Base-by-base conservation (phyloP, 768 basidiomycete species). In the Psilocybe tampanensis region DNA sequence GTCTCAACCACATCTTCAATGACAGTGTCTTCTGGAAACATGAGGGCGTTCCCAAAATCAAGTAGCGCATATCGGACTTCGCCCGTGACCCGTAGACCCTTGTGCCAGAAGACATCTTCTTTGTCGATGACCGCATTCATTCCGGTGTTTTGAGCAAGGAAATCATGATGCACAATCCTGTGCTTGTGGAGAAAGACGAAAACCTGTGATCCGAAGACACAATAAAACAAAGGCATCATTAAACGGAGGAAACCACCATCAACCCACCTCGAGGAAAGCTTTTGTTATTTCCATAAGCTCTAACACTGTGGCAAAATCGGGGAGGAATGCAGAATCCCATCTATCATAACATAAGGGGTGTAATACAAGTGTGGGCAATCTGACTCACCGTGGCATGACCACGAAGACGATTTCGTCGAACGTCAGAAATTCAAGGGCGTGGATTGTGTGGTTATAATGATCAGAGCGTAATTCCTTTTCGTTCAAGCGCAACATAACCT, bases 391-490 rank as follows among this genome's bases (percentile, higher is more conserved):
- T 13, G 66, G 66, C 63, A 62, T 64, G 13, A 67, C 60, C 1
- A 56, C 59, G 41, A 64, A 67, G 0, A 58, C 47, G 8, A 61
- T 24, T 18, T 51, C 49, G 23, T 61, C 60, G n/a, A 60, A 61
- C 11, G 29, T 44, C 2, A 64, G 8, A n/a, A 52, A 66, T 2
- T 64, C 64, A 2, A 68, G 18, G n/a, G 60, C 48, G 18, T 33
- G 60, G 3, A 66, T 62, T 1, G 64, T 64, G 41, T 62, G 63
- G 44, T 68, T 68, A 13, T 60, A 52, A 12, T 63, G 60, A 44
- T 68, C 61, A 3, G 55, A 44, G 3, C 61, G 51, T 6, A 58
- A 36, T 15, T 52, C 41, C 9, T 48, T n/a, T 12, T 55, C 54
- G 41, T 68, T 64, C 22, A 68, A 34, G 17, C 43, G 44, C 45